These are phyloP conservation scores for Pyrenopolyporus hunteri DNA, from an alignment of 495 filamentous ascomycete species.

Conservation along the genomic window DNA sequence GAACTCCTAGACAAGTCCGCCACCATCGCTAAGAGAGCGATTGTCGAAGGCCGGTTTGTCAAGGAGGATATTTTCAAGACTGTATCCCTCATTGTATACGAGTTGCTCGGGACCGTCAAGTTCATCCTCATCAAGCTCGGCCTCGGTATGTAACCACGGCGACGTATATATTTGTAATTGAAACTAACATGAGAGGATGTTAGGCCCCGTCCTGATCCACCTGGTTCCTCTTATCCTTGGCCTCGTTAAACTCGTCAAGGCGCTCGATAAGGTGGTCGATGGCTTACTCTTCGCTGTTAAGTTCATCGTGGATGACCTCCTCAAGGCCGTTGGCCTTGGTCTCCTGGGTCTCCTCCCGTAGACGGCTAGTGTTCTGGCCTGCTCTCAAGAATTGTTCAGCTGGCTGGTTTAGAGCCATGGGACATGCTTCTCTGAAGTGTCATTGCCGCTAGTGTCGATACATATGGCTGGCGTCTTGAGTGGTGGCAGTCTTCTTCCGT, in stretches of 20 bases:
- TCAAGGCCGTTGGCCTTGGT: constrained; percentile 42
- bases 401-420: background rate
- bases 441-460: constrained; percentile 9
- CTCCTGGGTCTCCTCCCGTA: constrained; percentile 41
- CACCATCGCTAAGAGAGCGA: constrained; percentile 42
- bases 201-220: constrained; percentile 43
- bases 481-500: constrained; percentile 1
- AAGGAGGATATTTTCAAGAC: constrained; percentile 46
- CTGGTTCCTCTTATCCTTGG: constrained; percentile 45
- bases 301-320: constrained; percentile 39
- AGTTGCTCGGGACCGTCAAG: constrained; percentile 47
- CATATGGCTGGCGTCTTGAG: constrained; percentile 14
- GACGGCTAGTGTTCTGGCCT: background rate
- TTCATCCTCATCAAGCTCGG: constrained; percentile 48
- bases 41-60: constrained; percentile 33
- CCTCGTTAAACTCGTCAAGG: constrained; percentile 43
- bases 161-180: background rate
- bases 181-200: constrained; percentile 13
- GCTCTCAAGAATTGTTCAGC: background rate
- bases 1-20: constrained; percentile 41
- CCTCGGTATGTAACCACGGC: constrained; percentile 39
- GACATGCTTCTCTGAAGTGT: background rate
- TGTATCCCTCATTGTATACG: constrained; percentile 40
- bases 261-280: constrained; percentile 45
- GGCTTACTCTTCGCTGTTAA: constrained; percentile 44